phyloP scores from a whole-genome alignment of 352 stramenopile genomes.

The Phytopythium helicoides region DNA sequence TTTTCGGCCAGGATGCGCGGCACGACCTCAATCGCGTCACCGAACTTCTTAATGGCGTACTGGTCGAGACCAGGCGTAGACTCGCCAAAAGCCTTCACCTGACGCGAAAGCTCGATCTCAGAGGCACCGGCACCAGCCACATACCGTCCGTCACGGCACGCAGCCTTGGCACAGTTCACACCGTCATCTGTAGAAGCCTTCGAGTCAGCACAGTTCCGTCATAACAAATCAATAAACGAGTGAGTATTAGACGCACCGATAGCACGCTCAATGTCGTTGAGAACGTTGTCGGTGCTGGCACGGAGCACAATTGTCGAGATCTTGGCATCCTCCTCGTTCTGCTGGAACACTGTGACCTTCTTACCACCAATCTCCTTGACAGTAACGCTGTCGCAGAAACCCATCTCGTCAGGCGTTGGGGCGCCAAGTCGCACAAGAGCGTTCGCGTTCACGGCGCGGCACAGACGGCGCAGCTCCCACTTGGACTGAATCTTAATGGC shows the following conservation, averaged over 20 bases:
- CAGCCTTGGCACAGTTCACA: constrained; percentile 95
- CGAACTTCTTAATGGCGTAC: constrained; percentile 99
- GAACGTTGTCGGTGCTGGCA: constrained; percentile 93
- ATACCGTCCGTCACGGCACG: constrained; percentile 94
- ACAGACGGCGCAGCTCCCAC: constrained; percentile 98
- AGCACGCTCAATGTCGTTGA: constrained; percentile 98
- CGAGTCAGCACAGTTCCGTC: no score
- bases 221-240: not conserved
- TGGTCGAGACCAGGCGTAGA: constrained; percentile 97
- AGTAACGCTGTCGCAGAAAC: constrained; percentile 90
- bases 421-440: constrained; percentile 96
- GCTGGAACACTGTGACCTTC: constrained; percentile 96
- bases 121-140: constrained; percentile 94
- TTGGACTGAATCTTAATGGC: constrained; percentile 97
- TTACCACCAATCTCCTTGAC: constrained; percentile 96
- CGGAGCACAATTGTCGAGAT: constrained; percentile 96
- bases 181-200: constrained; percentile 90
- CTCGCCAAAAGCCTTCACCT: constrained; percentile 94
- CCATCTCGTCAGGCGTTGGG: constrained; percentile 98
- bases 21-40: constrained; percentile 97
- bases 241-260: constrained; percentile 61
- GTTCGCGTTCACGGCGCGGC: constrained; percentile 95
- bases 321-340: constrained; percentile 93
- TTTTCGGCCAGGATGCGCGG: constrained; percentile 98
- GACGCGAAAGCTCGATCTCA: constrained; percentile 95